Conservation (phyloP, 116 monocot genomes). For the Zostera marina region DNA sequence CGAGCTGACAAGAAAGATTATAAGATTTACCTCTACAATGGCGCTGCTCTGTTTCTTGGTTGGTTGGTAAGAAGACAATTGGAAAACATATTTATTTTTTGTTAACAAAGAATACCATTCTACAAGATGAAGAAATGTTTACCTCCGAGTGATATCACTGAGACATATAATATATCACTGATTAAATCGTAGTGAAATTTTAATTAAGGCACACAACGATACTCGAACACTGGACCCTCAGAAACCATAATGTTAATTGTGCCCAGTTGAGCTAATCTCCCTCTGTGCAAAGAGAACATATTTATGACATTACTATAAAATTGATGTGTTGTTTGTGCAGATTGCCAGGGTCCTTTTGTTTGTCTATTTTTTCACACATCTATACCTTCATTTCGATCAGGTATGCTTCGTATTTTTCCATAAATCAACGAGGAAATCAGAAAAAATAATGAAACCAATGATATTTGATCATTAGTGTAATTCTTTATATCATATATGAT, state of each 20-base stretch:
- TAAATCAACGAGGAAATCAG: not conserved
- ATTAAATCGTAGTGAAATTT: no score
- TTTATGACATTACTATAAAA: no score
- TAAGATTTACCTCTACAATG: conserved; percentile 67
- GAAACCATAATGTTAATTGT: no score
- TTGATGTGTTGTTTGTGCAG: conserved; percentile 20
- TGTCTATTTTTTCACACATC: conserved; percentile 55
- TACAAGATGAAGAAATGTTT: no score
- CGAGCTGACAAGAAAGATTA: conserved; percentile 54
- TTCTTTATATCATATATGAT: not conserved
- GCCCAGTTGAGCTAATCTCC: no score
- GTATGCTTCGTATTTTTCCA: conserved; percentile 14
- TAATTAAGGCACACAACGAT: no score
- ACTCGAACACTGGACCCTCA: no score
- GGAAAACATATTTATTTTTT: not conserved
- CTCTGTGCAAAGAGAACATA: no score
- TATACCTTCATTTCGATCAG: conserved; percentile 79
- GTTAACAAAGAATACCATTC: no score
- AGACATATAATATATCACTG: no score
- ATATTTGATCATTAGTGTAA: not conserved
- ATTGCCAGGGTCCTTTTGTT: conserved; percentile 69
- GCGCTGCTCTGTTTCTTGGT: conserved; percentile 57
- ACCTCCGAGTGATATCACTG: no score
- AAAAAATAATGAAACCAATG: not conserved
- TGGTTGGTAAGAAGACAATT: conserved; percentile 51